A percentile compares a stretch with the other conserved stretches of the same genome.
Conservation (phyloP, 495 filamentous ascomycete genomes). For the Aspergillus ostianus region DNA sequence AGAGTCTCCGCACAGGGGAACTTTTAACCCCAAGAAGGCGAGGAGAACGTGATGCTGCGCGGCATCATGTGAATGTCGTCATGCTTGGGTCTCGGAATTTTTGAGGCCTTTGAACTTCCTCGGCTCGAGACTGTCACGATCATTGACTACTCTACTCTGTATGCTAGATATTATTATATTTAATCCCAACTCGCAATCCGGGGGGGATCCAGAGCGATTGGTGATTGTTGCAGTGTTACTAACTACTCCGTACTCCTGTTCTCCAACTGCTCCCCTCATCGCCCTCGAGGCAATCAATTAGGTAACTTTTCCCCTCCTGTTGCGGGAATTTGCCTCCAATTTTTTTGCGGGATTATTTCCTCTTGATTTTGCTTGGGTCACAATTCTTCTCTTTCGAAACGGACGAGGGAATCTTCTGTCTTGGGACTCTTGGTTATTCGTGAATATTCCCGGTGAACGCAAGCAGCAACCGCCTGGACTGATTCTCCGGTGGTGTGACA, state of each 20-base stretch:
- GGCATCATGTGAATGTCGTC: constrained; percentile 16
- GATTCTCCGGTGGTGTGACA: constrained; percentile 23
- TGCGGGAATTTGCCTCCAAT: neutral
- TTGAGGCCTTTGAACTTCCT: neutral
- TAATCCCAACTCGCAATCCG: neutral
- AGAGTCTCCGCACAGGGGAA: no score
- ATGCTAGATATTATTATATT: no score
- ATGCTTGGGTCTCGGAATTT: neutral
- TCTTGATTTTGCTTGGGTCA: neutral
- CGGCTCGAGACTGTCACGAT: constrained; percentile 1
- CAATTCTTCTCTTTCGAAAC: no score
- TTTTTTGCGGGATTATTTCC: neutral
- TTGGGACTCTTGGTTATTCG: neutral
- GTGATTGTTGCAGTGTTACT: neutral
- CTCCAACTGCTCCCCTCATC: neutral
- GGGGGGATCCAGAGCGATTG: neutral
- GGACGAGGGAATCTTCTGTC: no score
- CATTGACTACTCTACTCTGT: no score
- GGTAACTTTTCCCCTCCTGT: neutral
- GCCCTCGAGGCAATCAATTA: neutral
- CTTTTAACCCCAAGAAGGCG: no score
- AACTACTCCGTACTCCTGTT: neutral
- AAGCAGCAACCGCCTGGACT: constrained; percentile 17
- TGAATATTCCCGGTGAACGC: constrained; percentile 23
- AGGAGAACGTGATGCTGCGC: no score